Conservation (phyloP, 768 basidiomycete species). For the Dioszegia aurantiaca region DNA sequence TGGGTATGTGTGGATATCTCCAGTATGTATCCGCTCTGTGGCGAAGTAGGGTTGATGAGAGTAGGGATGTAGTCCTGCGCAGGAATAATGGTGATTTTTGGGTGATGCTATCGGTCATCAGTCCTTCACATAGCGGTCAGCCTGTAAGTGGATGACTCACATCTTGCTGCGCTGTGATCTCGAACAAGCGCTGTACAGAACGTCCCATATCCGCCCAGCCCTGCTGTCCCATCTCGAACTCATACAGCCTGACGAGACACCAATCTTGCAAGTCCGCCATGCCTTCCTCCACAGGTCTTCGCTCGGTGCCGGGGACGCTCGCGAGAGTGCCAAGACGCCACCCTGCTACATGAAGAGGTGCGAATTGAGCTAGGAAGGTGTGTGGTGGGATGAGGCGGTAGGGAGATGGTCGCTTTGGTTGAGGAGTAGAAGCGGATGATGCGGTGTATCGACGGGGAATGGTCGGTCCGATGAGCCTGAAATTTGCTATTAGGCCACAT, state of each 20-base stretch:
- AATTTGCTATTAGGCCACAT: too few relatives aligned
- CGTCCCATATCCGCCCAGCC: conserved; percentile 28
- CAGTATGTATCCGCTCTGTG: conserved; percentile 23
- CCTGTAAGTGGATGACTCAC: conserved; percentile 20
- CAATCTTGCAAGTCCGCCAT: conserved; percentile 30
- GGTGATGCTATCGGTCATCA: conserved; percentile 33
- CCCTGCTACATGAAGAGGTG: conserved; percentile 38
- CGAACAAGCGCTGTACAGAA: conserved; percentile 10
- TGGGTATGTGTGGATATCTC: conserved; percentile 42
- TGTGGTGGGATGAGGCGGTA: conserved; percentile 34
- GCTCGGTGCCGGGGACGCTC: background rate
- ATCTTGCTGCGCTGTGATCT: conserved; percentile 28
- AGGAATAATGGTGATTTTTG: conserved; percentile 31
- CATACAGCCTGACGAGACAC: conserved; percentile 29
- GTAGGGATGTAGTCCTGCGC: conserved; percentile 25
- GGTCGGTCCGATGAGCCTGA: background rate
- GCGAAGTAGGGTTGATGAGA: background rate
- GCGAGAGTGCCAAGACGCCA: conserved; percentile 34
- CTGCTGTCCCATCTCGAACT: conserved; percentile 21
- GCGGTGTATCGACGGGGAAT: background rate
- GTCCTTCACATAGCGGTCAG: too few relatives aligned
- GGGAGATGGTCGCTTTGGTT: conserved; percentile 26
- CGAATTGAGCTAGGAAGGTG: conserved; percentile 31
- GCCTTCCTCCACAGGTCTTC: background rate
- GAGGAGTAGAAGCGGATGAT: background rate